Base-by-base conservation (phyloP, 257 asterid genomes). In the Nemophila menziesii region DNA sequence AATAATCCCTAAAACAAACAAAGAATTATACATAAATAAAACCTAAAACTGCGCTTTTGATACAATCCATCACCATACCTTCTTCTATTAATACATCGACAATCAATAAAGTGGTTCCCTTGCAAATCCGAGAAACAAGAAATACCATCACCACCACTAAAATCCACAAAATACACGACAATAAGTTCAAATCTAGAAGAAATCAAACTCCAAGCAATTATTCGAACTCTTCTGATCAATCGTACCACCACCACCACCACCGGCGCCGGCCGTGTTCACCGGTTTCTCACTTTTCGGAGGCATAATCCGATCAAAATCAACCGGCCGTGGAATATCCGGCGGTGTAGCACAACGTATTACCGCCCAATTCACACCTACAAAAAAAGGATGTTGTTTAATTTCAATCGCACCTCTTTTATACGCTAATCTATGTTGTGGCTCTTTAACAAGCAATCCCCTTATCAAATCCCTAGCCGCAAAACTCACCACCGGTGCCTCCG, bases 311-410 rank as follows among this genome's bases (percentile, higher is more conserved):
- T 73, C 81, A 0, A 77, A 39, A 26, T 77, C 89, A 1, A 78
- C 69, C 0, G 83, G 71, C 46, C 76, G 68, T 0, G 89, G 89
- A 5, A 78, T 61, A 13, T 78, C 89, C 0, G 89, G 89, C 2
- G 89, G 89, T 22, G 66, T 78, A 4, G 89, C 89, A 13, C 89
- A 78, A 1, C 89, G 70, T 9, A 78, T 78, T 44, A 78, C 49
- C 18, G 89, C 89, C 89, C 89, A 78, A 34, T 78, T 78, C 75
- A 78, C 83, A n/a, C 89, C 89, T 52, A 74, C 89, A 11, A 78
- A 78, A 55, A 78, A 78, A 0, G 84, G 89, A 16, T 78, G 89
- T 65, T 78, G 89, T 63, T 74, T 78, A 33, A 78, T 66, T 26
- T 78, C 89, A 0, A 80, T 78, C 0, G 89, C 89, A 2, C 89